Evolutionary conservation across 176 grass and related monocot genomes (phyloP), one percentile per base, ranked within the genome.

Genomic region (Phoenix roebelenii): DNA sequence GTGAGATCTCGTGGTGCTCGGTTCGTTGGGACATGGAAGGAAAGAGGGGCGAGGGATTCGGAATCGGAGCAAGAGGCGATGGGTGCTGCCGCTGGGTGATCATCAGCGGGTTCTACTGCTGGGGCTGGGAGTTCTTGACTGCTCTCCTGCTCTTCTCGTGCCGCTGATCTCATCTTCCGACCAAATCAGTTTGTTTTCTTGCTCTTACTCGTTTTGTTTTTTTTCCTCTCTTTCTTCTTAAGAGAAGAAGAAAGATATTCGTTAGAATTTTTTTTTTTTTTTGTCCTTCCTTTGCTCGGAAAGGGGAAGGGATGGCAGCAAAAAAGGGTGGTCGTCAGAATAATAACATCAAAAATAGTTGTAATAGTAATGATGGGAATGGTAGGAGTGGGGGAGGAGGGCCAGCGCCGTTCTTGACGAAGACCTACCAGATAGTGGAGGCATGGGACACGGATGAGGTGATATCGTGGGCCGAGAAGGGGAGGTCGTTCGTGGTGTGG

Each of bases 81-180:
- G 5, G 35, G 35, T 44, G 35, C 35, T 44, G 35, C 35, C 35
- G 30, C 49, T 23, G 18, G 18, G 12, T 67, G 28, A 52, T 82
- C 50, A 76, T 95, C 74, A 79, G 58, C 55, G 90, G 90, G 5
- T 95, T 95, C 86, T 89, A 87, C 67, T 82, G 88, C 71, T 95
- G 90, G 90, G 90, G 77, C 70, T 87, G 90, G 90, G 77, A 89
- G 54, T 89, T 95, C 76, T 79, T 95, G 76, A 89, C 86, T 60
- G 90, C 86, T 62, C 86, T 95, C 49, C 61, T 95, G 22, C 81
- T 95, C 75, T 95, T 95, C 85, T 88, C 78, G 78, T 26, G 61
- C 54, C 39, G 35, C 66, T 23, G 52, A 25, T 65, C 29, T 28
- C 9, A 44, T 44, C 35, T 12, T 44, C 35, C 9, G 12, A 12